phyloP scores from a whole-genome alignment of 805 yeast genomes.

The Pichia kluyveri region DNA sequence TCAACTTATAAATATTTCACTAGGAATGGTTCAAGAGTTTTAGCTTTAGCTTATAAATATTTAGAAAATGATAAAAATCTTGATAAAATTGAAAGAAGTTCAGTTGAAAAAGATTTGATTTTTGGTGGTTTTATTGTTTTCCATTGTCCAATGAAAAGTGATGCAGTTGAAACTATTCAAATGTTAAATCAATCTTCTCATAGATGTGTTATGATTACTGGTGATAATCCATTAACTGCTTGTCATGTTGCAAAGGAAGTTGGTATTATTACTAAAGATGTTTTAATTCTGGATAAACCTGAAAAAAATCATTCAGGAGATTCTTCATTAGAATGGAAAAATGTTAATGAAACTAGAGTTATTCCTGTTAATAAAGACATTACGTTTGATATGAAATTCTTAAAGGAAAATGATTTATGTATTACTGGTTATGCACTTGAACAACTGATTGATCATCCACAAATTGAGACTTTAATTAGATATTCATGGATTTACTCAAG shows the following conservation, averaged over 20 bases:
- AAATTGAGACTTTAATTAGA: constrained; percentile 64
- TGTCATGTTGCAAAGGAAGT: constrained; percentile 96
- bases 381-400: constrained; percentile 45
- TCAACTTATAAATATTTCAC: constrained; percentile 82
- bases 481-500: constrained; percentile 97
- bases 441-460: constrained; percentile 55
- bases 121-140: constrained; percentile 94
- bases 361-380: constrained; percentile 59
- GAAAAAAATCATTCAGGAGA: constrained; percentile 45
- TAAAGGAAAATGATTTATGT: constrained; percentile 72
- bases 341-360: constrained; percentile 64
- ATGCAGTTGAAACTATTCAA: constrained; percentile 81
- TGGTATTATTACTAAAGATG: constrained; percentile 73
- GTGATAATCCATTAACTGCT: constrained; percentile 97
- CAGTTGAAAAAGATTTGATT: constrained; percentile 60
- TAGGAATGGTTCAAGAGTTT: constrained; percentile 91
- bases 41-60: constrained; percentile 85
- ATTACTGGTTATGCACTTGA: constrained; percentile 86
- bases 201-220: constrained; percentile 96
- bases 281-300: constrained; percentile 78
- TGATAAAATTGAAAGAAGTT: constrained; percentile 59
- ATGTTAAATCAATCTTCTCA: constrained; percentile 95
- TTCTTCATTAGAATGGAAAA: constrained; percentile 71
- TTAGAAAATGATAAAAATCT: constrained; percentile 40
- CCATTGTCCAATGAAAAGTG: constrained; percentile 93